phyloP scores from a whole-genome alignment of 208 protist species.

The Trypanosoma scelopori region DNA sequence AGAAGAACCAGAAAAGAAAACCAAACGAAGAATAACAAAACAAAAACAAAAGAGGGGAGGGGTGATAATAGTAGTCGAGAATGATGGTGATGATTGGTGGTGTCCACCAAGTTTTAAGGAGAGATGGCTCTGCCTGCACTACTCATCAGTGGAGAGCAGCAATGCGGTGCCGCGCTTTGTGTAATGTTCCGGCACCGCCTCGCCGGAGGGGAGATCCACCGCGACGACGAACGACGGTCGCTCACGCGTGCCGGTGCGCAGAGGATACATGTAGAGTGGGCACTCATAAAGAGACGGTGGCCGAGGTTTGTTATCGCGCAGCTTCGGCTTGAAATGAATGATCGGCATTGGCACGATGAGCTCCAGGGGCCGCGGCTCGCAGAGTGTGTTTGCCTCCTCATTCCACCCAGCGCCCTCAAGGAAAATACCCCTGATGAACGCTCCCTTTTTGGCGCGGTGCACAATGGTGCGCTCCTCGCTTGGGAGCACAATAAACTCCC shows the following conservation, averaged over 20 bases:
- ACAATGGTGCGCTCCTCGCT: conserved; percentile 91
- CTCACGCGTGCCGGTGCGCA: conserved; percentile 96
- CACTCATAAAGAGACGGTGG: conserved; percentile 91
- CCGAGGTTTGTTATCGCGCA: conserved; percentile 81
- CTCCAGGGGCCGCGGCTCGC: conserved; percentile 96
- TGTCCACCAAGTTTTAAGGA: neutral
- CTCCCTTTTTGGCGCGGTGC: conserved; percentile 93
- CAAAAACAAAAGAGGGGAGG: conserved; percentile 16
- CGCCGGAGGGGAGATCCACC: conserved; percentile 93
- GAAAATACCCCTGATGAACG: conserved; percentile 95
- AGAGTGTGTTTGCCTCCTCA: conserved; percentile 80
- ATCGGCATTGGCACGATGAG: conserved; percentile 97
- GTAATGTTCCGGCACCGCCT: conserved; percentile 94
- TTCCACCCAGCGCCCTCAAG: conserved; percentile 98
- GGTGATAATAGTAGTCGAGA: neutral
- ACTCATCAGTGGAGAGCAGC: conserved; percentile 93
- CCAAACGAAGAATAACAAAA: conserved; percentile 16
- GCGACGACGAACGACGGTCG: conserved; percentile 95
- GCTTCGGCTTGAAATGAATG: conserved; percentile 98
- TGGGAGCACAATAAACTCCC: conserved; percentile 95
- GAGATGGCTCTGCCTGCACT: no score
- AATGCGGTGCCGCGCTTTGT: conserved; percentile 97
- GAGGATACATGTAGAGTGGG: conserved; percentile 97
- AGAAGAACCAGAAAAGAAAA: conserved; percentile 15
- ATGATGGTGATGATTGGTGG: no score